phyloP scores from a whole-genome alignment of 441 rosid species.

The Euphorbia schlechtendalii region DNA sequence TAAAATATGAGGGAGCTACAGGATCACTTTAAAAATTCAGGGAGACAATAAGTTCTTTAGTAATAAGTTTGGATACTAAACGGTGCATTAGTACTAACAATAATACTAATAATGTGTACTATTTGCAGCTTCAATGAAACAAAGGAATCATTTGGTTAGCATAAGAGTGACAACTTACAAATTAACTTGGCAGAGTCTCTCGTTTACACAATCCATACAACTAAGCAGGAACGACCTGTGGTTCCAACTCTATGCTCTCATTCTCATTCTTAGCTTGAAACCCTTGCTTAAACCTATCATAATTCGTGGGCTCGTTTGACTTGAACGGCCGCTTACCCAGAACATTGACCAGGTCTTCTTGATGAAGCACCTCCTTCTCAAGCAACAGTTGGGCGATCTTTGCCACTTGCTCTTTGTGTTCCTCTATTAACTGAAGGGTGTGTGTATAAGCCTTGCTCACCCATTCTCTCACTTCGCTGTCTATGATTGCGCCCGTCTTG shows the following conservation, averaged over 20 bases:
- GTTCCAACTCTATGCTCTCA: conserved; percentile 29
- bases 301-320: conserved; percentile 44
- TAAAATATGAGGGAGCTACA: no score
- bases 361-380: conserved; percentile 61
- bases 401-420: conserved; percentile 54
- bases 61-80: no score
- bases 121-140: conserved; percentile 1
- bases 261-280: conserved; percentile 27
- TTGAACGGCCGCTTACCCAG: conserved; percentile 57
- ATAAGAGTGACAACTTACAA: background rate
- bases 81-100: no score
- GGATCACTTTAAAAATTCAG: no score
- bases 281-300: conserved; percentile 41
- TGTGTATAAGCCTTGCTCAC: conserved; percentile 42
- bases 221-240: conserved; percentile 19
- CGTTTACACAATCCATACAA: no score
- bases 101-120: no score
- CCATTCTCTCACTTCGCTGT: conserved; percentile 55
- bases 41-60: no score
- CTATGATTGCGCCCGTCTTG: conserved; percentile 54
- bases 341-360: conserved; percentile 44
- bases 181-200: background rate
- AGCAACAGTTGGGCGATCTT: conserved; percentile 52
- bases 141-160: background rate
- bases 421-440: conserved; percentile 43